These are phyloP conservation scores for Serendipita sp. DNA, from an alignment of 768 basidiomycete species.

Conservation along the genomic window DNA sequence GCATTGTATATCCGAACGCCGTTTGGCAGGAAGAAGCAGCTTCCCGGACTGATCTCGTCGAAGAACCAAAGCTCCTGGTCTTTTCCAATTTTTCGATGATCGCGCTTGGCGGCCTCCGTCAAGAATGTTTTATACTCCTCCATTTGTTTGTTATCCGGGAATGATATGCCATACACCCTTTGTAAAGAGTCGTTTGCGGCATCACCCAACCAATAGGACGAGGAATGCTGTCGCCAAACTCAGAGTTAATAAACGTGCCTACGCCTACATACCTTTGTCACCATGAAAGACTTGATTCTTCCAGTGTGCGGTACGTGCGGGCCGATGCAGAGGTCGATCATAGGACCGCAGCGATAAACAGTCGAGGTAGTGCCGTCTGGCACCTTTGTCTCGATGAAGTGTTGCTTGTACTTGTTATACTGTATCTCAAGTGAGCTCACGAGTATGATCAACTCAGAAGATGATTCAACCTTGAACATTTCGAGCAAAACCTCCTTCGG, in stretches of 20 bases:
- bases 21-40: constrained; percentile 92
- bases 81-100: constrained; percentile 93
- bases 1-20: constrained; percentile 95
- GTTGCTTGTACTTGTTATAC: constrained; percentile 98
- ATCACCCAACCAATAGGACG: constrained; percentile 96
- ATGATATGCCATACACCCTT: constrained; percentile 94
- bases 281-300: constrained; percentile 91
- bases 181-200: constrained; percentile 86
- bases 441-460: constrained; percentile 1
- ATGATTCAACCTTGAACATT: constrained; percentile 68
- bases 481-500: constrained; percentile 89
- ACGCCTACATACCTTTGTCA: constrained; percentile 62
- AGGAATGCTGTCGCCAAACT: constrained; percentile 53
- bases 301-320: constrained; percentile 98
- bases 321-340: constrained; percentile 94
- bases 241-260: background rate
- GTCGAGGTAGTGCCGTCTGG: constrained; percentile 94
- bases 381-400: constrained; percentile 89
- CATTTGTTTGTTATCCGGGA: constrained; percentile 94
- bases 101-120: constrained; percentile 93
- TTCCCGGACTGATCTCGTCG: constrained; percentile 90
- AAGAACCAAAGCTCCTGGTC: constrained; percentile 99
- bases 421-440: constrained; percentile 20
- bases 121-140: constrained; percentile 91
- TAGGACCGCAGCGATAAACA: constrained; percentile 95